phyloP scores from a whole-genome alignment of 73 alveolate genomes.

The Tetrahymena elliotti region DNA sequence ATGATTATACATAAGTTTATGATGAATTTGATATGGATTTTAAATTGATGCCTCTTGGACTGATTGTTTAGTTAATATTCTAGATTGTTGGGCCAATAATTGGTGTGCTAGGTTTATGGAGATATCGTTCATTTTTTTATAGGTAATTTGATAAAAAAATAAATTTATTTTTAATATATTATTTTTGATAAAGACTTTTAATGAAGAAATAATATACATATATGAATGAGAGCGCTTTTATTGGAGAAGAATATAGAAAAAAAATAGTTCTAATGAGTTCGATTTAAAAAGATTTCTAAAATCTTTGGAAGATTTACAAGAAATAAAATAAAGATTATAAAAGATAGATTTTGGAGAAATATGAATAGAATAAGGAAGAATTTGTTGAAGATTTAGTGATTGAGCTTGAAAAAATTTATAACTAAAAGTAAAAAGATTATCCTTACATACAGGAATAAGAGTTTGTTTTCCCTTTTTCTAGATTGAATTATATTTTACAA shows the following conservation, averaged over 20 bases:
- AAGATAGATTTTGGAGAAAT: neutral
- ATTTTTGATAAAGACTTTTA: neutral
- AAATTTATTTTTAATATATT: neutral
- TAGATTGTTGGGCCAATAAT: neutral
- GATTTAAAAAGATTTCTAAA: neutral
- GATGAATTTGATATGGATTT: neutral
- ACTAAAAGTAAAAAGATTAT: neutral
- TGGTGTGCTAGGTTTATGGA: neutral
- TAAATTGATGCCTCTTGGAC: neutral
- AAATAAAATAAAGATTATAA: neutral
- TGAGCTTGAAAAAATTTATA: neutral
- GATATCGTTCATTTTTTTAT: neutral
- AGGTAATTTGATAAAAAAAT: neutral
- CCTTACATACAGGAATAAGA: neutral
- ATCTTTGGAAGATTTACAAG: neutral
- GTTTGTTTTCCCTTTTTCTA: neutral
- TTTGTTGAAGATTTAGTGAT: neutral
- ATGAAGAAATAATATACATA: neutral
- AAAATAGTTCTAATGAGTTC: neutral
- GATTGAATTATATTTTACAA: neutral
- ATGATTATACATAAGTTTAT: neutral
- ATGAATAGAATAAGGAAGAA: neutral
- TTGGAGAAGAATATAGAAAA: neutral
- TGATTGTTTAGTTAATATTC: neutral
- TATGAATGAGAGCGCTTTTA: neutral